Percentiles rank a stretch among this genome's conserved stretches.
Evolutionary conservation across 2,329 filamentous ascomycete genomes (phyloP).

Genomic region (Beauveria varroae): DNA sequence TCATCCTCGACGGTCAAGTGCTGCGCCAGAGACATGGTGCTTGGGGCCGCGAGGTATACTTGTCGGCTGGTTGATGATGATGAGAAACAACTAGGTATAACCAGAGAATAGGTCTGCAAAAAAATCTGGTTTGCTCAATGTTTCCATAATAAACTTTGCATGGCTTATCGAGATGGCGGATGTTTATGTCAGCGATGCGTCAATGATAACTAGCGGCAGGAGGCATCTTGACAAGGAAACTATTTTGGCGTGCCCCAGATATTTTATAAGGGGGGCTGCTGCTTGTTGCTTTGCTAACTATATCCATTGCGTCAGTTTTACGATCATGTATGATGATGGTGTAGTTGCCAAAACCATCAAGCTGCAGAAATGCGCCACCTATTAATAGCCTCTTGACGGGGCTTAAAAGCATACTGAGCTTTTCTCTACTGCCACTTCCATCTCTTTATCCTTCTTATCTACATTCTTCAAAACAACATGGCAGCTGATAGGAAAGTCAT

Average conservation of each 20-base stretch:
- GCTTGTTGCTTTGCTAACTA: no score
- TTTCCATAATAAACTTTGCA: not conserved
- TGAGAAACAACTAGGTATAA: not conserved
- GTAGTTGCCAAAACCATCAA: no score
- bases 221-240: not conserved
- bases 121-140: no score
- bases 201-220: not conserved
- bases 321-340: not conserved
- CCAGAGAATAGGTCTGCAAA: no score
- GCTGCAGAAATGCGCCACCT: no score
- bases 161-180: not conserved
- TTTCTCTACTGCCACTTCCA: not conserved
- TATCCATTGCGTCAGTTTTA: not conserved
- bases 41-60: no score
- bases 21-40: conserved; percentile 1
- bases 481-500: not conserved
- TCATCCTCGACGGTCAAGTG: conserved; percentile 1
- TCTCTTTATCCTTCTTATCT: no score
- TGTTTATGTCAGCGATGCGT: conserved; percentile 5
- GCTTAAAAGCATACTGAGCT: no score
- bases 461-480: not conserved
- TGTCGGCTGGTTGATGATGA: not conserved
- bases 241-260: not conserved
- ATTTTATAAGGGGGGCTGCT: not conserved
- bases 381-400: no score